Evolutionary conservation across 805 yeast genomes (phyloP).

Genomic region (Lipomyces mesembrius): DNA sequence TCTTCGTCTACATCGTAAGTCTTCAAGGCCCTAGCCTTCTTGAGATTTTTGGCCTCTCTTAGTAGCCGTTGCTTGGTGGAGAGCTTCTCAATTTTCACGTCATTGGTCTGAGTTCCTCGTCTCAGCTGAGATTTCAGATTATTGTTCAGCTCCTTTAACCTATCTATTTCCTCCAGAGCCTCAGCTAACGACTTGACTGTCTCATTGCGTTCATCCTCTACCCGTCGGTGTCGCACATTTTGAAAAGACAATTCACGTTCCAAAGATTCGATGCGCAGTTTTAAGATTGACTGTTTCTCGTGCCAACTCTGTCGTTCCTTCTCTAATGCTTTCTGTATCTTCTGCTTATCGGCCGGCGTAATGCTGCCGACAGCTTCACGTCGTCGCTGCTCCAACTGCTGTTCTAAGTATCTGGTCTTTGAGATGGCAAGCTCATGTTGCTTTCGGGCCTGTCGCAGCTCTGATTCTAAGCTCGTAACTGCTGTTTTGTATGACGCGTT

Average conservation of each 20-base stretch:
- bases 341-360: conserved; percentile 13
- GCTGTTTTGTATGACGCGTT: conserved; percentile 22
- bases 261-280: conserved; percentile 17
- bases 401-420: conserved; percentile 19
- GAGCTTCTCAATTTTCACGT: background rate
- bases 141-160: conserved; percentile 16
- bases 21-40: background rate
- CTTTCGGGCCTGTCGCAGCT: conserved; percentile 4
- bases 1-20: background rate
- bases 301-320: conserved; percentile 30
- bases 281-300: conserved; percentile 23
- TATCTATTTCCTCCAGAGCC: conserved; percentile 14
- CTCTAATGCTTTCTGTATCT: conserved; percentile 24
- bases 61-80: background rate
- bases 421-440: conserved; percentile 15
- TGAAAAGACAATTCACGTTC: conserved; percentile 23
- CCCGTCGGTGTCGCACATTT: conserved; percentile 4
- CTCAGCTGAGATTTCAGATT: conserved; percentile 11
- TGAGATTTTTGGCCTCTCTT: background rate
- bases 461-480: conserved; percentile 19
- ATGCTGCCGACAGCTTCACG: conserved; percentile 18
- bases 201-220: conserved; percentile 31
- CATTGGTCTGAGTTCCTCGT: background rate
- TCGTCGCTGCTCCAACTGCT: conserved; percentile 24
- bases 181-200: conserved; percentile 21